A percentile compares a stretch with the other conserved stretches of the same genome.
These are phyloP conservation scores for Lasiodiplodia sp. DNA, from an alignment of 2,329 filamentous ascomycete genomes.

Conservation along the genomic window DNA sequence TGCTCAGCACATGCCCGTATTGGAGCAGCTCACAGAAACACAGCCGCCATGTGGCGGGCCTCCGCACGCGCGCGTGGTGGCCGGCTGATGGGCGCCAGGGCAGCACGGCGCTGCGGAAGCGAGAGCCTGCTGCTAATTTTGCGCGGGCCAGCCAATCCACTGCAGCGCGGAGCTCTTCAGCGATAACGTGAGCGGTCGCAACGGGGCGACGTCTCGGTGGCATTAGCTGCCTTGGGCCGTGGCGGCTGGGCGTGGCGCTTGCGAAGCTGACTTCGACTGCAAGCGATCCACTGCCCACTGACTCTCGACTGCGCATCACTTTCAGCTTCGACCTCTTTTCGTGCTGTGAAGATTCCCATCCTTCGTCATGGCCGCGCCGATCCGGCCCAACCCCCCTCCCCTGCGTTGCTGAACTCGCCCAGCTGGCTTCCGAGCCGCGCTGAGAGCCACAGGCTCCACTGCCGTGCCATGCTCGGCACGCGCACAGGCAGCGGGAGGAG, in stretches of 20 bases:
- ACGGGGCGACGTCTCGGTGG: constrained; percentile 14
- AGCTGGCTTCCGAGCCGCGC: constrained; percentile 16
- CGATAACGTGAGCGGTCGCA: constrained; percentile 29
- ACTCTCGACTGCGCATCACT: constrained; percentile 23
- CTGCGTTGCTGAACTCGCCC: constrained; percentile 26
- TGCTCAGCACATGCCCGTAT: constrained; percentile 31
- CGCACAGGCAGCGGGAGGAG: constrained; percentile 28
- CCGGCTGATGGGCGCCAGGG: constrained; percentile 23
- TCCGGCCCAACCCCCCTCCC: constrained; percentile 19
- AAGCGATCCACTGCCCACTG: constrained; percentile 26
- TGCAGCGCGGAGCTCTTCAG: constrained; percentile 17
- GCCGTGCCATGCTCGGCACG: constrained; percentile 25
- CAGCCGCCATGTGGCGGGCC: constrained; percentile 22
- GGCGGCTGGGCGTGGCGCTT: constrained; percentile 28
- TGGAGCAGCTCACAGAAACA: constrained; percentile 22
- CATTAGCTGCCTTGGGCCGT: constrained; percentile 26
- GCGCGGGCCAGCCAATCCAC: constrained; percentile 28
- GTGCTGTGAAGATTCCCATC: constrained; percentile 21
- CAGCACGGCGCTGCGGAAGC: constrained; percentile 14
- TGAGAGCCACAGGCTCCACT: constrained; percentile 22
- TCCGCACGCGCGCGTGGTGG: constrained; percentile 6
- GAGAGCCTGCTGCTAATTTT: constrained; percentile 30
- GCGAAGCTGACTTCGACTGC: constrained; percentile 23
- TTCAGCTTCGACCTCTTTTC: constrained; percentile 29
- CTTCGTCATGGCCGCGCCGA: constrained; percentile 25